These are phyloP conservation scores for Pseudogymnoascus sp. DNA, from an alignment of 2,329 filamentous ascomycete genomes.

Conservation along the genomic window DNA sequence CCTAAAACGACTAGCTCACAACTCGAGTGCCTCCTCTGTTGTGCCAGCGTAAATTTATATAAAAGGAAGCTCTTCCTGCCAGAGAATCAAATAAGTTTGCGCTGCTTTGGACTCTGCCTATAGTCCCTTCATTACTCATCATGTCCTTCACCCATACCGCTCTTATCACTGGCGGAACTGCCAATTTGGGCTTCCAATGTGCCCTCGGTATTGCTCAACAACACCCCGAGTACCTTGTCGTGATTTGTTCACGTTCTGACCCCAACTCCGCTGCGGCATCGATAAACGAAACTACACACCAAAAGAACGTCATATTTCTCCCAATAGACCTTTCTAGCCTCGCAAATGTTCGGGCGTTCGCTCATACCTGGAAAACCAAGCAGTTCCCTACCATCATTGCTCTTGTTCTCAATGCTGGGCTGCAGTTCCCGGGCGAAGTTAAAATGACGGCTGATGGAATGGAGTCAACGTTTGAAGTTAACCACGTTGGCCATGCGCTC, in stretches of 20 bases:
- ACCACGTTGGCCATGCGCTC: slow-evolving; percentile 43
- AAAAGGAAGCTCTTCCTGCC: neutral
- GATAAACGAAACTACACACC: slow-evolving; percentile 37
- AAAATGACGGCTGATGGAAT: slow-evolving; percentile 34
- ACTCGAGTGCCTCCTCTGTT: neutral
- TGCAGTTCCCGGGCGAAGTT: slow-evolving; percentile 36
- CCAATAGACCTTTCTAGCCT: slow-evolving; percentile 37
- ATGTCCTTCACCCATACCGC: slow-evolving; percentile 22
- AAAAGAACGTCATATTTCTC: slow-evolving; percentile 36
- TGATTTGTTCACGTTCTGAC: slow-evolving; percentile 39
- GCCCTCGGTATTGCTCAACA: slow-evolving; percentile 34
- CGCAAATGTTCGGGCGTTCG: slow-evolving; percentile 36
- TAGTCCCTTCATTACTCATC: neutral
- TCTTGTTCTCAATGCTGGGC: slow-evolving; percentile 41
- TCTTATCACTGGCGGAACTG: slow-evolving; percentile 41
- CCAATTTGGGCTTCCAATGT: slow-evolving; percentile 36
- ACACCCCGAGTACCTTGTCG: slow-evolving; percentile 34
- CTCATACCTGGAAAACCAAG: slow-evolving; percentile 28
- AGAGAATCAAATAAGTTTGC: neutral
- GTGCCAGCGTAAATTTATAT: neutral
- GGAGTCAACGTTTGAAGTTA: slow-evolving; percentile 42
- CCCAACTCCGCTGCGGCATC: slow-evolving; percentile 31
- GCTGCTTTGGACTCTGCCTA: neutral
- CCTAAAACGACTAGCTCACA: neutral
- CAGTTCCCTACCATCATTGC: slow-evolving; percentile 35